phyloP scores from a whole-genome alignment of 805 yeast species.

The Teunomyces tritomae region DNA sequence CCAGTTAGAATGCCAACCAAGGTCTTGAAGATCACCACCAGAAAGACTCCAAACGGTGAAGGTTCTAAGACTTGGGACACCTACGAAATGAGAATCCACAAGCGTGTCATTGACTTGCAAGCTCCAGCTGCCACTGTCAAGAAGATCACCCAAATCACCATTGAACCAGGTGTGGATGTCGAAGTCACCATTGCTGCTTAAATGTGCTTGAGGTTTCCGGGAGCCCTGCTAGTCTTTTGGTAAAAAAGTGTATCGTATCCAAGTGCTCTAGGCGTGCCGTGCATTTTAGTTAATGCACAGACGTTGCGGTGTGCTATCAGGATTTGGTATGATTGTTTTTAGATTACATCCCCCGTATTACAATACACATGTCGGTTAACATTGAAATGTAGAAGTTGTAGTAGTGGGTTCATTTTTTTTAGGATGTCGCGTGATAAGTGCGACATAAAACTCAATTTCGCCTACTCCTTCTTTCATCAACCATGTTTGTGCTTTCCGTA shows the following conservation, averaged over 20 bases:
- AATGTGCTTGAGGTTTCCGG: slow-evolving; percentile 19
- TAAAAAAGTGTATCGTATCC: slow-evolving; percentile 23
- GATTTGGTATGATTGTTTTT: slow-evolving; percentile 32
- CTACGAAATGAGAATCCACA: slow-evolving; percentile 99
- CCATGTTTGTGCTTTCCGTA: slow-evolving; percentile 18
- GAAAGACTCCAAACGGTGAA: slow-evolving; percentile 99
- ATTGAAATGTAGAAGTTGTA: background rate
- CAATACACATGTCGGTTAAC: slow-evolving; percentile 13
- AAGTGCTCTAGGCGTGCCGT: slow-evolving; percentile 64
- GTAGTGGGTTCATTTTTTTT: background rate
- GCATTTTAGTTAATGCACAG: slow-evolving; percentile 41
- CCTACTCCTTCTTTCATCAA: slow-evolving; percentile 3
- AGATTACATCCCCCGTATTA: slow-evolving; percentile 8
- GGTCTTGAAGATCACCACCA: slow-evolving; percentile 96
- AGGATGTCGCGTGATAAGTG: background rate
- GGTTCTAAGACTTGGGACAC: slow-evolving; percentile 99
- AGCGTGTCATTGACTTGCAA: slow-evolving; percentile 97
- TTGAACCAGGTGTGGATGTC: slow-evolving; percentile 99
- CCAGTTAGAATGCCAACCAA: slow-evolving; percentile 99
- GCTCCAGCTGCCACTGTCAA: slow-evolving; percentile 92
- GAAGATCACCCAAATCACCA: slow-evolving; percentile 96
- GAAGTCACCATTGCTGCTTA: slow-evolving; percentile 88
- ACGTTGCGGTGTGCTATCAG: slow-evolving; percentile 67
- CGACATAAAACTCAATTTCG: background rate
- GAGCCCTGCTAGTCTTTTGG: slow-evolving; percentile 2